Evolutionary conservation across 2,329 filamentous ascomycete species (phyloP).

Genomic region (Macrophomina tecta): DNA sequence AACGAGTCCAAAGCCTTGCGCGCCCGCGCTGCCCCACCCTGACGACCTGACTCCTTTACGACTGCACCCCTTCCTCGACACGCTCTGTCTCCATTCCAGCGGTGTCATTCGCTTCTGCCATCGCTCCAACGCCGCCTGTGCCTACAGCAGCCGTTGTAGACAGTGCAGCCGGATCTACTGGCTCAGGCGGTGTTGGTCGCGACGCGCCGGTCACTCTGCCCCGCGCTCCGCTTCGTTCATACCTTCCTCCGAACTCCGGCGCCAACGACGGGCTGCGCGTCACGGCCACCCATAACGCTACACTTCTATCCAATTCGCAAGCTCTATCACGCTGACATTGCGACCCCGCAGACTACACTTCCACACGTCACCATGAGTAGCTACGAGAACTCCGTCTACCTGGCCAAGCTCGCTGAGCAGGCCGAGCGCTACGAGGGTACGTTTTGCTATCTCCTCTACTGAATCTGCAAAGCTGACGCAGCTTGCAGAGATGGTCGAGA

Average conservation of each 20-base stretch:
- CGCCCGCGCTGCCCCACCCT: conserved; percentile 26
- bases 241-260: conserved; percentile 25
- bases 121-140: not conserved
- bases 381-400: conserved; percentile 62
- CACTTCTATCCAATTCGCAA: not conserved
- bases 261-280: conserved; percentile 15
- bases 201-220: conserved; percentile 25
- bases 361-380: conserved; percentile 27
- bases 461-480: conserved; percentile 42
- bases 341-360: conserved; percentile 19
- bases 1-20: conserved; percentile 15
- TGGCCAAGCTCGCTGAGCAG: conserved; percentile 99
- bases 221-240: conserved; percentile 25
- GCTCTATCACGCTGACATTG: conserved; percentile 7
- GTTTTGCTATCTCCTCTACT: conserved; percentile 35
- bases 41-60: conserved; percentile 32
- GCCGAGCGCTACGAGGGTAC: conserved; percentile 98
- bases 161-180: conserved; percentile 32
- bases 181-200: conserved; percentile 28
- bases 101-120: conserved; percentile 19
- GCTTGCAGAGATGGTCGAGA: conserved; percentile 86
- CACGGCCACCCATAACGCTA: not conserved
- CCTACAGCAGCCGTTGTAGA: conserved; percentile 34
- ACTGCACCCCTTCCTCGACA: conserved; percentile 38
- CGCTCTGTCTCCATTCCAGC: conserved; percentile 17